A percentile compares a stretch with the other conserved stretches of the same genome.
Conservation (phyloP, 1,284 basidiomycete species). For the Schizophyllum commune region DNA sequence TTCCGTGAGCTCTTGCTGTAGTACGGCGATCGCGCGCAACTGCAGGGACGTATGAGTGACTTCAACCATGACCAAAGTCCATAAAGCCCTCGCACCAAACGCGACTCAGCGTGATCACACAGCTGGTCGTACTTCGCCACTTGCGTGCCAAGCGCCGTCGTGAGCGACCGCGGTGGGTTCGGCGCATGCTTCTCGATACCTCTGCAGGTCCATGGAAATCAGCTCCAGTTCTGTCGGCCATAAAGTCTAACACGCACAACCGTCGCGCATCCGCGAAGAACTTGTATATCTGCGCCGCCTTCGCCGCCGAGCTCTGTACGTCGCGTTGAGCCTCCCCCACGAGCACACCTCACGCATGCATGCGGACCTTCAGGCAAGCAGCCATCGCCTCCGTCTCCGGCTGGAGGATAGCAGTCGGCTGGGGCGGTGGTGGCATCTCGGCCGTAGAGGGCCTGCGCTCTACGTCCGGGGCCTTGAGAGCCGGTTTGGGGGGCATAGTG, state of each 20-base stretch:
- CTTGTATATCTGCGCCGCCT: constrained; percentile 59
- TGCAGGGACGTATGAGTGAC: constrained; percentile 18
- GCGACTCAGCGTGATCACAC: constrained; percentile 65
- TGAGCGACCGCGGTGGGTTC: constrained; percentile 57
- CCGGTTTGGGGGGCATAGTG: not conserved
- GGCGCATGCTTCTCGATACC: constrained; percentile 50
- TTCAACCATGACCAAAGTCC: not conserved
- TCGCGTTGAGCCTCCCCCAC: not conserved
- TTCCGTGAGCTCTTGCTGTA: constrained; percentile 57
- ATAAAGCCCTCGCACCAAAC: constrained; percentile 39
- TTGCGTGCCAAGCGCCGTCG: constrained; percentile 57
- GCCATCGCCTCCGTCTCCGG: not conserved
- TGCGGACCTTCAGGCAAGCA: not conserved
- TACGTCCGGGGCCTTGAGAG: not conserved
- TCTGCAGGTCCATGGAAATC: constrained; percentile 22
- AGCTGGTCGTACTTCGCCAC: constrained; percentile 71
- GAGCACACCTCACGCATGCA: not conserved
- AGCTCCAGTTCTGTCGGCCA: not conserved
- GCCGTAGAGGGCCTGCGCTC: not conserved
- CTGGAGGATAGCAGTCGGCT: not conserved
- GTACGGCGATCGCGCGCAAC: constrained; percentile 60
- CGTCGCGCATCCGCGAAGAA: constrained; percentile 58
- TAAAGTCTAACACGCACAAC: constrained; percentile 37
- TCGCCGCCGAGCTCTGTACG: constrained; percentile 51
- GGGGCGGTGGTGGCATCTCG: not conserved